phyloP scores from a whole-genome alignment of 164 flowering plant species.

The Tinospora cordifolia region DNA sequence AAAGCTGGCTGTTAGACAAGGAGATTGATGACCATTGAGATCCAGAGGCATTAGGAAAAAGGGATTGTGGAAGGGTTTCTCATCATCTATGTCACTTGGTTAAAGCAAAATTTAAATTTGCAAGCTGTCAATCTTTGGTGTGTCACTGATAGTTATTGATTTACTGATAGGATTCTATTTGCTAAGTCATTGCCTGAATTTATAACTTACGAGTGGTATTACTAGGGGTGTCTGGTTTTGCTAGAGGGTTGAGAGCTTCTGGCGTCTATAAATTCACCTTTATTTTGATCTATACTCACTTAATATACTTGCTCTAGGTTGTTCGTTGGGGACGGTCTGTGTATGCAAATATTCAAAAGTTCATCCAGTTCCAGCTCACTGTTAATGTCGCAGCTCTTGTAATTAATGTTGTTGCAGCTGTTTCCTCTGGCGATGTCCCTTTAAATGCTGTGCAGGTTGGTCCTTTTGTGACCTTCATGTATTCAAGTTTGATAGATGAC shows the following conservation, averaged over 20 bases:
- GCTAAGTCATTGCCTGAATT: not conserved
- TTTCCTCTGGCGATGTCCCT: conserved; percentile 80
- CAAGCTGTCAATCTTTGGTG: not conserved
- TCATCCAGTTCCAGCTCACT: conserved; percentile 94
- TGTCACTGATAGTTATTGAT: not conserved
- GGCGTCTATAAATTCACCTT: too few relatives aligned
- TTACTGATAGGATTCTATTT: not conserved
- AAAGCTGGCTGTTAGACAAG: not conserved
- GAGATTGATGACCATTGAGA: too few relatives aligned
- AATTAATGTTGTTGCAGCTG: conserved; percentile 82
- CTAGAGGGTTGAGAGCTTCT: not conserved
- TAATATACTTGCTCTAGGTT: conserved; percentile 42
- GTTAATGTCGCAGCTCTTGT: conserved; percentile 91
- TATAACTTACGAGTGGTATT: too few relatives aligned
- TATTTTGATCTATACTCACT: not conserved
- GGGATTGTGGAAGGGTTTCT: too few relatives aligned
- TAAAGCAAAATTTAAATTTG: too few relatives aligned
- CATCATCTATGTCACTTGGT: too few relatives aligned
- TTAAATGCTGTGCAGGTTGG: conserved; percentile 86
- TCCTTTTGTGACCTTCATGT: conserved; percentile 2
- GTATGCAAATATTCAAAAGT: conserved; percentile 92
- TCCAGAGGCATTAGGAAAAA: too few relatives aligned
- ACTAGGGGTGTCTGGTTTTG: not conserved
- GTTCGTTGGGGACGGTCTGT: conserved; percentile 98
- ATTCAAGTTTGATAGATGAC: not conserved